These are phyloP conservation scores for Royoungia palumana DNA, from an alignment of 768 basidiomycete species.

Conservation along the genomic window DNA sequence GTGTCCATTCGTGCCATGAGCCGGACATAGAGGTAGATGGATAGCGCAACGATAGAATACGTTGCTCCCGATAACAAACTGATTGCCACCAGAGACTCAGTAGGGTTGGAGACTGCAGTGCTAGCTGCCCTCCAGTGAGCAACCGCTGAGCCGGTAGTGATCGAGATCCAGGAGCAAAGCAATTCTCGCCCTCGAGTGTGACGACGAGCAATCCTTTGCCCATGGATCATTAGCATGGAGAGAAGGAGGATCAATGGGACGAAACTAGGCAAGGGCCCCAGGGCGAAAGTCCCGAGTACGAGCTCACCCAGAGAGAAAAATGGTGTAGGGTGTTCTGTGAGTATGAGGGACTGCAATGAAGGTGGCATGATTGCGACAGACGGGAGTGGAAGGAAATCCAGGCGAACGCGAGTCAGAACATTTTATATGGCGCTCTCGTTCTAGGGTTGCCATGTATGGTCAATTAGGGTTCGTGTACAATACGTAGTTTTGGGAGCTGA, in stretches of 20 bases:
- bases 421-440: conserved; percentile 14
- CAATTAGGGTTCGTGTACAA: conserved; percentile 4
- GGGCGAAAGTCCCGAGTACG: conserved; percentile 22
- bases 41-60: conserved; percentile 41
- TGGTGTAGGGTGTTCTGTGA: conserved; percentile 22
- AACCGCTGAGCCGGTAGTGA: conserved; percentile 41
- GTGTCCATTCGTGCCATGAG: conserved; percentile 27
- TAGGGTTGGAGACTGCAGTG: conserved; percentile 53
- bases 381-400: conserved; percentile 6
- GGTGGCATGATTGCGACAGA: conserved; percentile 13
- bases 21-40: conserved; percentile 39
- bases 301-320: conserved; percentile 26
- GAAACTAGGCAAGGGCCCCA: conserved; percentile 31
- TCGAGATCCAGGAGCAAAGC: conserved; percentile 33
- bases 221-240: conserved; percentile 28
- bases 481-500: too few relatives aligned
- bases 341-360: conserved; percentile 23
- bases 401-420: neutral
- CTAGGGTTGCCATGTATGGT: conserved; percentile 15
- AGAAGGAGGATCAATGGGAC: conserved; percentile 33
- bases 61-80: conserved; percentile 40
- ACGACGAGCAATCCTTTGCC: conserved; percentile 29
- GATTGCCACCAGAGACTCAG: conserved; percentile 48
- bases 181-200: conserved; percentile 28
- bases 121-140: conserved; percentile 44